phyloP scores from a whole-genome alignment of 352 stramenopile species.

The Phytopythium chamaehyphon region DNA sequence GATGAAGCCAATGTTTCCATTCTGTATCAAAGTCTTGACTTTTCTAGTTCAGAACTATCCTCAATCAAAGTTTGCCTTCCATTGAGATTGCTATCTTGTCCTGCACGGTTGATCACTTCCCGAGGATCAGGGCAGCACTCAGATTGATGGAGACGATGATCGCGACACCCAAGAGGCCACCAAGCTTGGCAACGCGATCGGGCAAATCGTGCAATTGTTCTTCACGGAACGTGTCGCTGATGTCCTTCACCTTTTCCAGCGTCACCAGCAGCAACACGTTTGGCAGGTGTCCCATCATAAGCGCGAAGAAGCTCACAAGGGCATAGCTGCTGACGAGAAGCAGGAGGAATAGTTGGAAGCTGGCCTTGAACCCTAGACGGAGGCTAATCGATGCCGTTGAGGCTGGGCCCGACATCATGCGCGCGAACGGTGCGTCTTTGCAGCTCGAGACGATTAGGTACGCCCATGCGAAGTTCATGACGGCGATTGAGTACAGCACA shows the following conservation, averaged over 20 bases:
- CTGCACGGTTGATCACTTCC: neutral
- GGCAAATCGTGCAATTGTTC: constrained; percentile 59
- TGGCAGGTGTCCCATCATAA: constrained; percentile 54
- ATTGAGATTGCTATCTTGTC: no score
- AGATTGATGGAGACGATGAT: constrained; percentile 52
- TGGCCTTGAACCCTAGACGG: constrained; percentile 48
- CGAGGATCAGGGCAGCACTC: constrained; percentile 28
- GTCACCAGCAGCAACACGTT: constrained; percentile 63
- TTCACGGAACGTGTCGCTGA: constrained; percentile 66
- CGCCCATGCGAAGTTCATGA: constrained; percentile 54
- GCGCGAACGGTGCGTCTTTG: constrained; percentile 64
- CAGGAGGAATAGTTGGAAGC: constrained; percentile 64
- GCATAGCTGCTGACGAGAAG: constrained; percentile 56
- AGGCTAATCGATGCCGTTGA: constrained; percentile 46
- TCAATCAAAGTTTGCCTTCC: no score
- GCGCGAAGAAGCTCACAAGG: constrained; percentile 37
- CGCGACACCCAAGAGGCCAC: constrained; percentile 32
- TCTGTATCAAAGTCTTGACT: neutral
- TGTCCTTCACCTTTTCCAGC: constrained; percentile 55
- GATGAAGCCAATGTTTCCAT: neutral
- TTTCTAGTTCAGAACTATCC: no score
- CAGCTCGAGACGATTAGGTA: constrained; percentile 69
- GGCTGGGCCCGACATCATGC: constrained; percentile 32
- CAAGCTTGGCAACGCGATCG: constrained; percentile 45
- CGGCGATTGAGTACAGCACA: constrained; percentile 48